Evolutionary conservation across 257 asterid species (phyloP).

Genomic region (Solanum dulcamara): DNA sequence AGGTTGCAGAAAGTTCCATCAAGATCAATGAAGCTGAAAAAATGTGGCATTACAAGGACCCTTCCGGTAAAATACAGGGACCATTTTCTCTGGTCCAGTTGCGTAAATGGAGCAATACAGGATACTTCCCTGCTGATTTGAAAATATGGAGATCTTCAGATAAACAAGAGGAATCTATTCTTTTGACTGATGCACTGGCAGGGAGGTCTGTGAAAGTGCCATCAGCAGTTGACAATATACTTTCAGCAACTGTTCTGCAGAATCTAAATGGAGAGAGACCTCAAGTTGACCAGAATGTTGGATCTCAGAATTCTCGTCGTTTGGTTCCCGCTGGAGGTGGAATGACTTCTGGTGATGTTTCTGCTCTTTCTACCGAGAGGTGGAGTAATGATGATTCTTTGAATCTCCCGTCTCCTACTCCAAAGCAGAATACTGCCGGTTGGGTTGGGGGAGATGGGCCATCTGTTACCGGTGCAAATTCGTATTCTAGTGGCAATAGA

Average conservation of each 20-base stretch:
- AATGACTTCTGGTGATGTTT: constrained; percentile 9
- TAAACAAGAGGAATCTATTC: constrained; percentile 44
- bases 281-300: constrained; percentile 20
- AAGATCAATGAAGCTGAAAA: constrained; percentile 82
- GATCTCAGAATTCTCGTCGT: constrained; percentile 2
- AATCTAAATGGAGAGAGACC: constrained; percentile 15
- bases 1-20: constrained; percentile 27
- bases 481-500: constrained; percentile 23
- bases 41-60: constrained; percentile 85
- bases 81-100: constrained; percentile 85
- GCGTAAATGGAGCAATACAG: constrained; percentile 88
- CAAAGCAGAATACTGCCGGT: constrained; percentile 33
- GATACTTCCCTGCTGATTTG: constrained; percentile 77
- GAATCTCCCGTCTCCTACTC: constrained; percentile 80
- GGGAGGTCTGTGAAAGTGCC: constrained; percentile 53
- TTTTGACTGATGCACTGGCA: constrained; percentile 68
- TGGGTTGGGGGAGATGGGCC: constrained; percentile 24
- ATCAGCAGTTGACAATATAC: constrained; percentile 21
- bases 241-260: constrained; percentile 13
- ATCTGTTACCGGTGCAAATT: constrained; percentile 19
- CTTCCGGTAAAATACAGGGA: constrained; percentile 93
- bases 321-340: constrained; percentile 6
- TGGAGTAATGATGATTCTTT: constrained; percentile 33
- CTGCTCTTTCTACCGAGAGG: constrained; percentile 29
- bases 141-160: constrained; percentile 65